These are phyloP conservation scores for Brassica rapa DNA, from an alignment of 345 rosid species.

Conservation along the genomic window DNA sequence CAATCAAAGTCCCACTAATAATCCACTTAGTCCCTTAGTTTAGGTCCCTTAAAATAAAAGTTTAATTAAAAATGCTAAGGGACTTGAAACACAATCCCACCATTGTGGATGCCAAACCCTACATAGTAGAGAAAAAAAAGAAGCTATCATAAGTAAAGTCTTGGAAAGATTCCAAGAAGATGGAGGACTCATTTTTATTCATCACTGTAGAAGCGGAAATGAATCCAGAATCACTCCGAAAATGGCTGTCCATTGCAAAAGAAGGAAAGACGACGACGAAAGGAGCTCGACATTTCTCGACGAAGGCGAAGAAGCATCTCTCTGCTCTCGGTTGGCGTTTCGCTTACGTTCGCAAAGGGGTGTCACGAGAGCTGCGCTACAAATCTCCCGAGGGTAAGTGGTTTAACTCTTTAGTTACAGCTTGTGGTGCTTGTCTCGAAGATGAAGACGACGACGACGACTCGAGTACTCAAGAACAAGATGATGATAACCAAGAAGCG, in stretches of 20 bases:
- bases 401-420: conserved; percentile 10
- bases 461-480: background rate
- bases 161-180: background rate
- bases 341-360: background rate
- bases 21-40: too few relatives aligned
- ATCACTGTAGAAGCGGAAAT: background rate
- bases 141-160: background rate
- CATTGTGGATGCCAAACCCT: background rate
- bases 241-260: background rate
- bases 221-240: background rate
- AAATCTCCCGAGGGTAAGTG: conserved; percentile 20
- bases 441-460: background rate
- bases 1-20: too few relatives aligned
- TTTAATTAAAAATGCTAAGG: too few relatives aligned
- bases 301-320: background rate
- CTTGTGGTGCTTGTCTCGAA: conserved; percentile 20
- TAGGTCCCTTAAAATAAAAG: too few relatives aligned
- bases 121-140: too few relatives aligned
- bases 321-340: conserved; percentile 32
- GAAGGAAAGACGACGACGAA: background rate
- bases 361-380: conserved; percentile 15
- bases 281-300: background rate
- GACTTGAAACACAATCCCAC: too few relatives aligned
- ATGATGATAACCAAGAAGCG: too few relatives aligned
- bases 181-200: background rate